These are phyloP conservation scores for Fusarium torreyae DNA, from an alignment of 2,329 filamentous ascomycete genomes.

Conservation along the genomic window DNA sequence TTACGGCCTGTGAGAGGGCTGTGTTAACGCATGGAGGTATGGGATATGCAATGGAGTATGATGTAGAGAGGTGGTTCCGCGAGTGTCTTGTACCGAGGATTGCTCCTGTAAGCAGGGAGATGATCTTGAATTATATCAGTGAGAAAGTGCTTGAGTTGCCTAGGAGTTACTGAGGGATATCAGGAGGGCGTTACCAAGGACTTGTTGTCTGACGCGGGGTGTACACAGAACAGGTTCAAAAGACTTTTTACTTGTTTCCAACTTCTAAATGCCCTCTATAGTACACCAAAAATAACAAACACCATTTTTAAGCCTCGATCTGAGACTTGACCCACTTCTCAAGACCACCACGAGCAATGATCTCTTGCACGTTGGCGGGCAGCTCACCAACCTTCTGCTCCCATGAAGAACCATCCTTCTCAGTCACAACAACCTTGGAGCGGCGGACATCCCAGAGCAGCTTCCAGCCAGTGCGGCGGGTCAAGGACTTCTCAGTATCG, in stretches of 20 bases:
- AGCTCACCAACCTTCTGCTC: constrained; percentile 86
- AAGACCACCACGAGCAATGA: constrained; percentile 82
- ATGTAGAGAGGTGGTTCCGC: constrained; percentile 76
- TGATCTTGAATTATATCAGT: constrained; percentile 82
- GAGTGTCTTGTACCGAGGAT: constrained; percentile 76
- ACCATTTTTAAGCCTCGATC: constrained; percentile 59
- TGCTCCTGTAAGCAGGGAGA: constrained; percentile 77
- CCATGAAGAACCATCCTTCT: constrained; percentile 80
- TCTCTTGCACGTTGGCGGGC: constrained; percentile 88
- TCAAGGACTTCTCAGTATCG: constrained; percentile 68
- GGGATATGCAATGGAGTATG: constrained; percentile 76
- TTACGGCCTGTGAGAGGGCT: constrained; percentile 73
- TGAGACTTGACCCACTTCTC: constrained; percentile 87
- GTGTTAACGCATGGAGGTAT: constrained; percentile 74
- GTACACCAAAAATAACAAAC: constrained; percentile 16
- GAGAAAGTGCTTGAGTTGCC: constrained; percentile 78
- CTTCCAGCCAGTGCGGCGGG: constrained; percentile 85
- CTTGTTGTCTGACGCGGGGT: no score
- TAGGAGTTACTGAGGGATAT: constrained; percentile 71
- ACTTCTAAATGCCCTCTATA: constrained; percentile 29
- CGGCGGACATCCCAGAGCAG: constrained; percentile 84
- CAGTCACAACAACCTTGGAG: constrained; percentile 78
- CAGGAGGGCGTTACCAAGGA: background rate
- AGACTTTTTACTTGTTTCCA: constrained; percentile 24
- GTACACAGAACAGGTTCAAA: background rate